Base-by-base conservation (phyloP, 1,284 basidiomycete species). In the Meira miltonrushii region DNA sequence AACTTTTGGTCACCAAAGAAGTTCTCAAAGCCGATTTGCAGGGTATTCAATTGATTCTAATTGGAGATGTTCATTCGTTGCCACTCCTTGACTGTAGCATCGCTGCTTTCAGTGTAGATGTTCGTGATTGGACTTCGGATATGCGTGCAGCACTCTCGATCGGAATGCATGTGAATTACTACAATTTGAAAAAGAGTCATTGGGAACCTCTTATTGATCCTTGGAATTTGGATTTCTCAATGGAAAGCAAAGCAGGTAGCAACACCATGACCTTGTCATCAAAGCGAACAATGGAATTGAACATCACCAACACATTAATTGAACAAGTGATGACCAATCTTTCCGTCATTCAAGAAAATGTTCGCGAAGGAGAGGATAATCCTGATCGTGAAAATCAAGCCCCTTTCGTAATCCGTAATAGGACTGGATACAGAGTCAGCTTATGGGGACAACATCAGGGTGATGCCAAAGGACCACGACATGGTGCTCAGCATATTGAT, bases 161-260 rank as follows among this genome's bases (percentile, higher is more conserved):
- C 25, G 57, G 87, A 86, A 3, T 89, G 87, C 86, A 88, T 57
- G 88, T 97, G 76, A 92, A 88, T 67, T 98, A 95, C 77, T 98
- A 92, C 89, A 99, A 99, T 79, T 81, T 98, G 57, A 88, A 89
- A 28, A 94, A 96, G 75, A 98, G 95, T 50, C 92, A 98, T 75
- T 99, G 95, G 91, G 95, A 99, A 80, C 95, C 96, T n/a, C 81
- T 99, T 54, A 90, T 97, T 71, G 95, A 99, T 77, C 95, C 95
- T 0, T 99, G 95, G 94, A 88, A 85, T 23, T 89, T 96, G 69
- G 86, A 87, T 33, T 79, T 90, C 51, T 64, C 68, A 2, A 75
- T 79, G 50, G 58, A 81, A 78, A 17, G 63, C 10, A 51, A 61
- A 23, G 77, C 82, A 1, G 80, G 82, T 0, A 83, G 83, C 43